Conservation (phyloP, 495 filamentous ascomycete genomes). For the Hypoxylon perforatum region DNA sequence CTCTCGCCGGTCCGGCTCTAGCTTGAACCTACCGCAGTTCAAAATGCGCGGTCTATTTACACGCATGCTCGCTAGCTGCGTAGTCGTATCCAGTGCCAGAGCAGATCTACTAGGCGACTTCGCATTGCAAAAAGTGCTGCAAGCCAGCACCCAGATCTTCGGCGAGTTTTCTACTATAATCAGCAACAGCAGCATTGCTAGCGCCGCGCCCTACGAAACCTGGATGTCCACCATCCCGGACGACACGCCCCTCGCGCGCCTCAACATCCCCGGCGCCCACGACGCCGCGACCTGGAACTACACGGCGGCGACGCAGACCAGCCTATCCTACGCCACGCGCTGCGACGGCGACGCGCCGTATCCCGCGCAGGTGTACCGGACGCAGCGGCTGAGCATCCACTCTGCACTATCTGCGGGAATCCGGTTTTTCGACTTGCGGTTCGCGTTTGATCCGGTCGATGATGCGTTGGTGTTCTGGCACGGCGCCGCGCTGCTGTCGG, state of each 20-base stretch:
- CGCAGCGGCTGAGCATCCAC: conserved; percentile 53
- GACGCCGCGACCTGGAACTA: conserved; percentile 69
- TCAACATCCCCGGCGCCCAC: conserved; percentile 66
- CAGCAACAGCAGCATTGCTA: conserved; percentile 23
- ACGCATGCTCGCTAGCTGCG: not conserved
- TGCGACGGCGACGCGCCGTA: conserved; percentile 49
- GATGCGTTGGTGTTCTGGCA: conserved; percentile 63
- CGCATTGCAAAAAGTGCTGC: conserved; percentile 64
- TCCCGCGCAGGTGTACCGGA: conserved; percentile 51
- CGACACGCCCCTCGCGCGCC: conserved; percentile 54
- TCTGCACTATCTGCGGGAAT: conserved; percentile 59
- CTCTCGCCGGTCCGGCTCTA: not conserved
- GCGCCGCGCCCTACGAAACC: conserved; percentile 23
- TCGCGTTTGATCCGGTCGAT: conserved; percentile 59
- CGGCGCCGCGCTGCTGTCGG: conserved; percentile 56
- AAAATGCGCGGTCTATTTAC: not conserved
- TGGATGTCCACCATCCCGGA: conserved; percentile 63
- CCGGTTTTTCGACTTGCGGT: conserved; percentile 64
- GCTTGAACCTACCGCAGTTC: not conserved
- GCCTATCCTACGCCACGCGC: conserved; percentile 50
- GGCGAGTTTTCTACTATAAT: conserved; percentile 62
- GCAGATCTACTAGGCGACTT: conserved; percentile 56
- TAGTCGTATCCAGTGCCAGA: not conserved
- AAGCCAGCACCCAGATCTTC: conserved; percentile 61
- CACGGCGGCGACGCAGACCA: conserved; percentile 53